Conservation (phyloP, 2,329 filamentous ascomycete genomes). For the Penicillium sp. region DNA sequence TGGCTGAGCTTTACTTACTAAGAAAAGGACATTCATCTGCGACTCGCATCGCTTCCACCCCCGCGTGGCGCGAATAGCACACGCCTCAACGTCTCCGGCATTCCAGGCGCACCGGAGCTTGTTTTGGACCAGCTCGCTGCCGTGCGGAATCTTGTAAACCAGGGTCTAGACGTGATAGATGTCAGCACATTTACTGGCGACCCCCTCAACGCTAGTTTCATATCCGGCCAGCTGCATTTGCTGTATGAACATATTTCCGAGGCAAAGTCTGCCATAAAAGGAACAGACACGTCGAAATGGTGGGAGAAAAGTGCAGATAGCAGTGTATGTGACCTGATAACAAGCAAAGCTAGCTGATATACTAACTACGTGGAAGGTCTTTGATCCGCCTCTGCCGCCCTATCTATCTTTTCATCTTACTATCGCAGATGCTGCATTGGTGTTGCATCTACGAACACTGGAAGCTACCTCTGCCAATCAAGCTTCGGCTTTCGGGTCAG, state of each 20-base stretch:
- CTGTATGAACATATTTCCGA: conserved; percentile 59
- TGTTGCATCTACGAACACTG: conserved; percentile 66
- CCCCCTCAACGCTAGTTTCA: conserved; percentile 54
- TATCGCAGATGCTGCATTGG: conserved; percentile 65
- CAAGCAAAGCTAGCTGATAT: not conserved
- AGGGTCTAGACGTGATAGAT: conserved; percentile 77
- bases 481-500: conserved; percentile 65
- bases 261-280: conserved; percentile 57
- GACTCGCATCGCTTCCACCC: conserved; percentile 54
- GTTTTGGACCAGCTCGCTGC: conserved; percentile 66
- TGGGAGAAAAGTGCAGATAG: conserved; percentile 53
- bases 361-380: conserved; percentile 37
- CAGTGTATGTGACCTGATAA: conserved; percentile 45
- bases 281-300: conserved; percentile 50
- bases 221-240: conserved; percentile 56
- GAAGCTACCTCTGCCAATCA: conserved; percentile 58
- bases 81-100: conserved; percentile 50
- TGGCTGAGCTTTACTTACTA: not conserved
- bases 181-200: conserved; percentile 71
- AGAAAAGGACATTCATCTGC: conserved; percentile 67
- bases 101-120: conserved; percentile 54
- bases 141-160: conserved; percentile 73
- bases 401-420: conserved; percentile 69
- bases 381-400: conserved; percentile 60
- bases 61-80: conserved; percentile 50